A percentile compares a stretch with the other conserved stretches of the same genome.
Evolutionary conservation across 108 stramenopile species (phyloP).

Genomic region (Nannochloropsis gaditana): DNA sequence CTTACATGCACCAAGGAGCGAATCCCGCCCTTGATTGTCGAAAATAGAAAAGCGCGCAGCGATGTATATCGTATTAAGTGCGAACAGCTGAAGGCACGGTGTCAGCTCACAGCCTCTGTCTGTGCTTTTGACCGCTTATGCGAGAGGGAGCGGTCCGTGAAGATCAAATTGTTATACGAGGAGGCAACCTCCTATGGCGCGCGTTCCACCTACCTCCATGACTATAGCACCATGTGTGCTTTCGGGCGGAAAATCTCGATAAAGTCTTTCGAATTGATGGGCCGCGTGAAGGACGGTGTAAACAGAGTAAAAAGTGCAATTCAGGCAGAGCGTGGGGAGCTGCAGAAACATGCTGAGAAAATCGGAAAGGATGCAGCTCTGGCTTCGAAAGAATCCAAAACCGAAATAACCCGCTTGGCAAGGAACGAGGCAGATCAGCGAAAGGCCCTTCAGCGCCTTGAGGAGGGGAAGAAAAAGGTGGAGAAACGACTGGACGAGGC

Average conservation of each 20-base stretch:
- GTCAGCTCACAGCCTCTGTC: not conserved
- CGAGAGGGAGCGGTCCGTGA: not conserved
- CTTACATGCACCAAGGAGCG: not conserved
- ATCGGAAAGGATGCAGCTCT: not conserved
- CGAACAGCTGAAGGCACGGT: conserved; percentile 12
- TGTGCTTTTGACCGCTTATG: conserved; percentile 16
- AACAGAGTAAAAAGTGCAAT: conserved; percentile 1
- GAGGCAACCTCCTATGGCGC: not conserved
- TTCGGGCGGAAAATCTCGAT: not conserved
- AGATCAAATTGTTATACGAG: not conserved
- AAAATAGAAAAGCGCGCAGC: not conserved
- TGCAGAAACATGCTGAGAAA: not conserved
- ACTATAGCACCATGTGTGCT: conserved; percentile 7
- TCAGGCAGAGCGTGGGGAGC: not conserved
- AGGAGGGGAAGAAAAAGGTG: not conserved
- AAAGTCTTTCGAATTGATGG: not conserved
- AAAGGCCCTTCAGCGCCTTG: not conserved
- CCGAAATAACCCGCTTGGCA: not conserved
- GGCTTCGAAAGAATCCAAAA: not conserved
- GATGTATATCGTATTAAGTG: not conserved
- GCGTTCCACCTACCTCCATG: not conserved
- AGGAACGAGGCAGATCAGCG: not conserved
- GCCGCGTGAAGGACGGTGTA: not conserved
- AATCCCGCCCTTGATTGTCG: not conserved
- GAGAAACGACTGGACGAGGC: conserved; percentile 14